Percentiles rank a stretch among this genome's conserved stretches.
These are phyloP conservation scores for Jamesozyma gamospora DNA, from an alignment of 805 yeast genomes.

Conservation along the genomic window DNA sequence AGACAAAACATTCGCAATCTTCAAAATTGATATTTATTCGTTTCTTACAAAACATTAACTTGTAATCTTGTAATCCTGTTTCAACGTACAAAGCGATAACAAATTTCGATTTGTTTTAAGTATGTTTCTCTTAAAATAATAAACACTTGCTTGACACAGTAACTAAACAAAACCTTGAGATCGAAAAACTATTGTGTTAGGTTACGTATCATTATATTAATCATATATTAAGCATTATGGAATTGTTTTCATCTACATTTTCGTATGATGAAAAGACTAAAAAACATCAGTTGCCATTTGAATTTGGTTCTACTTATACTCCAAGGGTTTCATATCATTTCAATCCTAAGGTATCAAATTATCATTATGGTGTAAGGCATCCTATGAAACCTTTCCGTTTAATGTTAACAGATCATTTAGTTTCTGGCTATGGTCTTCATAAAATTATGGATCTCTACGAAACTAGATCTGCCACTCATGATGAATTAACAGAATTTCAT, in stretches of 20 bases:
- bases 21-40: no score
- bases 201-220: no score
- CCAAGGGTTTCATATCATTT: constrained; percentile 79
- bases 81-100: no score
- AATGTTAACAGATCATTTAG: constrained; percentile 87
- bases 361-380: constrained; percentile 86
- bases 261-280: constrained; percentile 34
- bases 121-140: no score
- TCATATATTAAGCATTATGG: neutral
- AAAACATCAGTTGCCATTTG: constrained; percentile 38
- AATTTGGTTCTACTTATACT: constrained; percentile 35
- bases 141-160: no score
- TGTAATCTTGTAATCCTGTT: no score
- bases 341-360: constrained; percentile 68
- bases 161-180: no score
- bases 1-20: no score
- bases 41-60: no score
- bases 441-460: constrained; percentile 83
- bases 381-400: constrained; percentile 98
- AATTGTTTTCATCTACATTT: constrained; percentile 27
- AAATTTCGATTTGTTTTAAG: no score
- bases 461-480: constrained; percentile 72
- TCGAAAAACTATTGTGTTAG: no score
- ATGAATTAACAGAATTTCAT: constrained; percentile 75
- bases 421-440: constrained; percentile 73